Conservation (phyloP, 139 green algal species). For the Coelastrella sp. region DNA sequence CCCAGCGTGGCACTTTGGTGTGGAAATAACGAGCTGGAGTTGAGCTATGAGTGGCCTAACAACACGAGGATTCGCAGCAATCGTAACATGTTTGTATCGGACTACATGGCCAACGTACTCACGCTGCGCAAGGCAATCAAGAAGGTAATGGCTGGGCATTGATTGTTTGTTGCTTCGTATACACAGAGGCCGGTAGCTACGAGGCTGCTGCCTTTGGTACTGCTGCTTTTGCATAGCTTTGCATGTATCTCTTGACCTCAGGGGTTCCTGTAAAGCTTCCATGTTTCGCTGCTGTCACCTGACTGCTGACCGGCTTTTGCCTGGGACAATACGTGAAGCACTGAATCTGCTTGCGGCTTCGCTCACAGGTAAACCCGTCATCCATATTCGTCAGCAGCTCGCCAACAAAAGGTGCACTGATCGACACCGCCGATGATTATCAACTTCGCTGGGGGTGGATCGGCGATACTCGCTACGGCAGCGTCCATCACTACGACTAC, state of each 20-base stretch:
- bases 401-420: slow-evolving; percentile 5
- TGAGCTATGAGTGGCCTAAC: slow-evolving; percentile 37
- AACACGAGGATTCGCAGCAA: slow-evolving; percentile 54
- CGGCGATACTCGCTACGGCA: slow-evolving; percentile 54
- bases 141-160: slow-evolving; percentile 1
- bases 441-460: slow-evolving; percentile 35
- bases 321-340: no score
- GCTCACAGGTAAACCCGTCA: slow-evolving; percentile 22
- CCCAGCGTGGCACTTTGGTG: slow-evolving; percentile 77
- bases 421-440: neutral
- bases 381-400: slow-evolving; percentile 31
- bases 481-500: slow-evolving; percentile 79
- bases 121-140: slow-evolving; percentile 51
- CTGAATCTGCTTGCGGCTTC: neutral
- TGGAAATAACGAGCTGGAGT: slow-evolving; percentile 73
- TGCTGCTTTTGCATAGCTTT: no score
- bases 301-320: no score
- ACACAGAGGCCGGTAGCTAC: neutral
- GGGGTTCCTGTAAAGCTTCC: no score
- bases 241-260: no score
- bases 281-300: no score
- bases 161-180: neutral
- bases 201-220: no score
- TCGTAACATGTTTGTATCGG: slow-evolving; percentile 63
- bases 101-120: slow-evolving; percentile 71